Conservation (phyloP, 345 rosid genomes). For the Camelina neglecta region DNA sequence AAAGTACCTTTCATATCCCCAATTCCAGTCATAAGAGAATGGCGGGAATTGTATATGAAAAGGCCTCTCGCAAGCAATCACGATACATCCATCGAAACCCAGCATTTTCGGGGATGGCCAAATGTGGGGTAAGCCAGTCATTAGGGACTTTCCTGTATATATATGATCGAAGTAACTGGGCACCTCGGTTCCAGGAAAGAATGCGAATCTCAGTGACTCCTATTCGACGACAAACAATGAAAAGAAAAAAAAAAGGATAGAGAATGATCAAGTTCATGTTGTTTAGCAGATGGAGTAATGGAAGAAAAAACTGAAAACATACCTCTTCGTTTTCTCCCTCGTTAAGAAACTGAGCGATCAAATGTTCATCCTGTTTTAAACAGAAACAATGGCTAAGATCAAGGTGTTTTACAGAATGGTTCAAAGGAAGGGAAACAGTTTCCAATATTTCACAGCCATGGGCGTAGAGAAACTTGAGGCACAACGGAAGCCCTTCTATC, state of each 20-base stretch:
- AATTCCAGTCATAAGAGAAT: constrained; percentile 7
- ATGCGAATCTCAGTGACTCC: constrained; percentile 7
- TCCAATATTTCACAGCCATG: constrained; percentile 2
- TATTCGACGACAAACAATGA: not conserved
- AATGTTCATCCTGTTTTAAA: not conserved
- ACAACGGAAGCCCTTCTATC: not conserved
- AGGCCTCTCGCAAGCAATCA: constrained; percentile 7
- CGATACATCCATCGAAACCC: constrained; percentile 11
- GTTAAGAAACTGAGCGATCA: not conserved
- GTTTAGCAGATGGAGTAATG: not conserved
- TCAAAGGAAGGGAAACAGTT: not conserved
- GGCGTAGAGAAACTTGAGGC: constrained; percentile 12
- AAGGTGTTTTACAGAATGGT: constrained; percentile 26
- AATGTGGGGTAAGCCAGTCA: not conserved
- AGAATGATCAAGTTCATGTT: not conserved
- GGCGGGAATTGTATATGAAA: not conserved
- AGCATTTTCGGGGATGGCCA: not conserved
- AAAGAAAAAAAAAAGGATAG: not conserved
- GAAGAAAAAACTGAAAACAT: not conserved
- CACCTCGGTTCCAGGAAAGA: constrained; percentile 20
- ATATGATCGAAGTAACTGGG: not conserved
- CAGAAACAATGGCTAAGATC: constrained; percentile 29
- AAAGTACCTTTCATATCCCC: constrained; percentile 1
- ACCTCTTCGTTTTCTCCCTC: constrained; percentile 14
- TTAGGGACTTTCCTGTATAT: not conserved